phyloP scores from a whole-genome alignment of 23 red algal genomes.

The Agarophyton chilense region DNA sequence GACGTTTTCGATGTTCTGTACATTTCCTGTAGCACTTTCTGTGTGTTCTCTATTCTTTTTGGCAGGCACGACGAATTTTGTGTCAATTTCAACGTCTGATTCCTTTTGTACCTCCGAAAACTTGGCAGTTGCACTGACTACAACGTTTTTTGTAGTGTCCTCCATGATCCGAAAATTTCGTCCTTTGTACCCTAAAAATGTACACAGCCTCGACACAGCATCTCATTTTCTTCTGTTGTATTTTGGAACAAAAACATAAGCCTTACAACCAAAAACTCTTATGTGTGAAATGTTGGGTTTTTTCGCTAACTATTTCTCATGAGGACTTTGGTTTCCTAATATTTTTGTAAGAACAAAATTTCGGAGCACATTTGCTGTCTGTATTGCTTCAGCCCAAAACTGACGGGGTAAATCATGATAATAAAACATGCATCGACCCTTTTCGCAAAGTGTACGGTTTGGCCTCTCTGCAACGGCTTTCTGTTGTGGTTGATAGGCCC shows the following conservation, averaged over 20 bases:
- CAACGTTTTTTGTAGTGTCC: neutral
- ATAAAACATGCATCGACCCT: conserved; percentile 30
- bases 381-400: conserved; percentile 58
- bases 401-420: neutral
- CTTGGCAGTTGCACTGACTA: neutral
- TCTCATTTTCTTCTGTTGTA: neutral
- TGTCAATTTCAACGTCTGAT: too few species aligned
- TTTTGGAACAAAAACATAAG: conserved; percentile 6
- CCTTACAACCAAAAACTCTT: conserved; percentile 5
- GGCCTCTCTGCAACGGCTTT: conserved; percentile 43
- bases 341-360: conserved; percentile 22
- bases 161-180: conserved; percentile 4
- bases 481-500: conserved; percentile 25
- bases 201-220: neutral
- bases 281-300: neutral
- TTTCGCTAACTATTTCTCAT: neutral
- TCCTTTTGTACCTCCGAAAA: too few species aligned
- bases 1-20: neutral
- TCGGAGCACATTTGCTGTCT: neutral
- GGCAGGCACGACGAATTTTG: neutral
- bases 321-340: neutral
- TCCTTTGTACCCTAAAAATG: neutral
- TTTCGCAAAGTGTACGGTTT: conserved; percentile 56
- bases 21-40: neutral
- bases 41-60: neutral